Base-by-base conservation (phyloP, 345 rosid genomes). In the Rubroshorea leprosula region DNA sequence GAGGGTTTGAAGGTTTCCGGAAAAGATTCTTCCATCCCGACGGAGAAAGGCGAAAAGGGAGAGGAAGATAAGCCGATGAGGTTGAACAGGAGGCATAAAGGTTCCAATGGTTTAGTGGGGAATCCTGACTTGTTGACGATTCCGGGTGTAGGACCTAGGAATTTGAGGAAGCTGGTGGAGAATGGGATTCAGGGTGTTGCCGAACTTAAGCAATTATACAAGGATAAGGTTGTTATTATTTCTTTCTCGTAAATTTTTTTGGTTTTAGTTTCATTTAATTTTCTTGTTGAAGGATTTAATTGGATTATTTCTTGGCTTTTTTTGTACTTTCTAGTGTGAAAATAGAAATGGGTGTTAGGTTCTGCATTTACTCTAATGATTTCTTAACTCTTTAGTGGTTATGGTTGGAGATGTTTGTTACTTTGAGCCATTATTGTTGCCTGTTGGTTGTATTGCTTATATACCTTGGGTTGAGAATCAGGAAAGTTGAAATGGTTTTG, bases 111-210 rank as follows among this genome's bases (percentile, higher is more conserved):
- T 14, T 61, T 75, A 44, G 61, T 52, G 14, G 78, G 78, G 46
- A 87, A 76, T 54, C 85, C 82, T 24, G 97, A 89, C 80, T 78
- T 93, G 86, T 72, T 93, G 72, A 77, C 83, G 15, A 89, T 93
- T 70, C 97, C 99, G 0, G 99, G 99, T 10, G 92, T 93, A 2
- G 99, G 99, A 15, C 84, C 86, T 1, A 85, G 94, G 73, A 93
- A 89, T 60, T 80, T 83, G 72, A 83, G 92, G 72, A 93, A 93
- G 72, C 75, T 93, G 49, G 90, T 89, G 31, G 96, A 87, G 17
- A 89, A 89, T 59, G 99, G 99, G 54, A 85, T 93, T 62, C 83
- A 79, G 2, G 92, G 67, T 61, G 87, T 89, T 67, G 87, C 88
- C 15, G 94, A 93, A 73, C 99, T 93, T 48, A 89, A 93, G 74